Conservation (phyloP, 345 rosid species). For the Populus pruinosa region DNA sequence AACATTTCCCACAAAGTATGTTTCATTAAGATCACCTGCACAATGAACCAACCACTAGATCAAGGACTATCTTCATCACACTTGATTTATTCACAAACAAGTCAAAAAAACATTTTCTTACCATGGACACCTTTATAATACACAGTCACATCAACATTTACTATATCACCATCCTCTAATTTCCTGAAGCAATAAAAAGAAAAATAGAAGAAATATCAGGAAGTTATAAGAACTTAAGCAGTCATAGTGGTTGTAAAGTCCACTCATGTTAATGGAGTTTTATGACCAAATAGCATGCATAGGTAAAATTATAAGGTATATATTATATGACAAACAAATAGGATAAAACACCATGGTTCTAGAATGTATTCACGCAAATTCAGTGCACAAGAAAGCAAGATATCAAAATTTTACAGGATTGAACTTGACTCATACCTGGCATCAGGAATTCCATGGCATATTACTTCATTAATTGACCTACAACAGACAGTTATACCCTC, state of each 20-base stretch:
- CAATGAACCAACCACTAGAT: slow-evolving; percentile 3
- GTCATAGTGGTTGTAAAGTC: too few species aligned
- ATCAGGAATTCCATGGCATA: slow-evolving; percentile 99
- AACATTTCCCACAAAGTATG: slow-evolving; percentile 91
- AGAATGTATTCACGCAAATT: not conserved
- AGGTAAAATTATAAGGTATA: not conserved
- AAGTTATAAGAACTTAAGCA: too few species aligned
- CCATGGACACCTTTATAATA: slow-evolving; percentile 94
- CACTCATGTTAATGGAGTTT: too few species aligned
- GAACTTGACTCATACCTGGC: slow-evolving; percentile 54
- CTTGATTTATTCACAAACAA: not conserved
- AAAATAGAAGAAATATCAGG: not conserved
- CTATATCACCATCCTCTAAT: slow-evolving; percentile 93
- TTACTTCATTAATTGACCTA: slow-evolving; percentile 97
- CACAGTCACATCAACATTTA: slow-evolving; percentile 84
- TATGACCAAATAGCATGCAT: too few species aligned
- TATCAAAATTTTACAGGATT: not conserved
- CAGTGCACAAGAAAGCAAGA: not conserved
- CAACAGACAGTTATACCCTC: slow-evolving; percentile 20
- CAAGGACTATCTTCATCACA: not conserved
- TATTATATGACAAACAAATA: too few species aligned
- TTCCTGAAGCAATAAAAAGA: slow-evolving; percentile 45
- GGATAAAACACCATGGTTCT: not conserved
- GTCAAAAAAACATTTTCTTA: slow-evolving; percentile 24
- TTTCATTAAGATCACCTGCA: slow-evolving; percentile 93